Percentiles rank a stretch among this genome's conserved stretches.
Conservation (phyloP, 2,329 filamentous ascomycete genomes). For the Amylocarpus encephaloides region DNA sequence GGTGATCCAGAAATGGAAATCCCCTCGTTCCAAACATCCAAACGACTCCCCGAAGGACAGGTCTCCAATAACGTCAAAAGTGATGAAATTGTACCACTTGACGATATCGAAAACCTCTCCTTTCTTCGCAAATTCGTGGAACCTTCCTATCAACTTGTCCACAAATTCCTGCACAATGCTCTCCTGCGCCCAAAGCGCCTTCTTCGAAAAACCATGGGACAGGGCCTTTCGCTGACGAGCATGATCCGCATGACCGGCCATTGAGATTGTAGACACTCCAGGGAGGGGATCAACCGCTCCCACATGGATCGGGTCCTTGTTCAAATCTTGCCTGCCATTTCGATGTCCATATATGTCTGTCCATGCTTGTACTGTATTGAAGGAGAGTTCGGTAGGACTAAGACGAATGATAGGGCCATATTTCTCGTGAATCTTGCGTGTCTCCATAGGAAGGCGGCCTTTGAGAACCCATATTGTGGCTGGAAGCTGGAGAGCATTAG, state of each 20-base stretch:
- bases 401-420: constrained; percentile 17
- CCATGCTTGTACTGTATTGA: constrained; percentile 26
- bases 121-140: constrained; percentile 7
- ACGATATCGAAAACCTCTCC: constrained; percentile 21
- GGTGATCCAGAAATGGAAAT: constrained; percentile 9
- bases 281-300: constrained; percentile 3
- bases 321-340: constrained; percentile 1
- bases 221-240: constrained; percentile 23
- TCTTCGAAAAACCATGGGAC: constrained; percentile 29
- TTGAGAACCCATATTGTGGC: constrained; percentile 4
- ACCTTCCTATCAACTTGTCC: constrained; percentile 9
- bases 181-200: constrained; percentile 28
- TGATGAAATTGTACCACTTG: constrained; percentile 32
- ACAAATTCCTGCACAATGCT: constrained; percentile 21
- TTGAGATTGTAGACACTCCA: constrained; percentile 4
- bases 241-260: constrained; percentile 17
- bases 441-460: not conserved
- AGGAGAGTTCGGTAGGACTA: constrained; percentile 29
- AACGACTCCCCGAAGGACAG: constrained; percentile 40
- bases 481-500: not conserved
- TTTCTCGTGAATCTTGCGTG: constrained; percentile 7
- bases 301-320: constrained; percentile 8
- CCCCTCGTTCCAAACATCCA: constrained; percentile 25
- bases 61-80: constrained; percentile 38
- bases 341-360: constrained; percentile 10